These are phyloP conservation scores for Lachnellula subtilissima DNA, from an alignment of 2,329 filamentous ascomycete species.

Conservation along the genomic window DNA sequence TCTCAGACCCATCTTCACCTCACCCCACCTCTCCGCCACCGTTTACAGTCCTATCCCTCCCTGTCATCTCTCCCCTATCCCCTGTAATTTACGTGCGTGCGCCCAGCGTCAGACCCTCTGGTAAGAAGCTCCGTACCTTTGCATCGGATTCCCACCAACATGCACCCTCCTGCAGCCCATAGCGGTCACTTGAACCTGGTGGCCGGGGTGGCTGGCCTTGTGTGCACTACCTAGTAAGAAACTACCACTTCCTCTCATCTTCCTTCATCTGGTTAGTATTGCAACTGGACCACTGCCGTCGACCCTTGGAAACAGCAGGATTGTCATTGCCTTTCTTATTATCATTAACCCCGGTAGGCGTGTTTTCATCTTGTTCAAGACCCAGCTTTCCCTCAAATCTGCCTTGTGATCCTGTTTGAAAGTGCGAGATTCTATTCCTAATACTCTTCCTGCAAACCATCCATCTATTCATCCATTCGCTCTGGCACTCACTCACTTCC, in stretches of 20 bases:
- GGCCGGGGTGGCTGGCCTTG: not conserved
- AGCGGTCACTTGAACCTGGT: constrained; percentile 2
- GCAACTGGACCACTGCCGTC: not conserved
- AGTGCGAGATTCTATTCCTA: not conserved
- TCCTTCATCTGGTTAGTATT: not conserved
- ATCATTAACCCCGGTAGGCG: not conserved
- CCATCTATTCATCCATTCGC: not conserved
- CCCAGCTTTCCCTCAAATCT: not conserved
- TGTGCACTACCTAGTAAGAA: not conserved
- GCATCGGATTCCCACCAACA: not conserved
- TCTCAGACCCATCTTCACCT: not conserved
- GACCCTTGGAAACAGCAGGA: not conserved
- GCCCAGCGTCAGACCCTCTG: not conserved
- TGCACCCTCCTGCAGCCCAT: not conserved
- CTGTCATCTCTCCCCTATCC: not conserved
- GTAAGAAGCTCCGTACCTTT: not conserved
- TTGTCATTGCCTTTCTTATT: not conserved
- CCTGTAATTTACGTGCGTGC: not conserved
- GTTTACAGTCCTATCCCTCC: not conserved
- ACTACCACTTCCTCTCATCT: not conserved
- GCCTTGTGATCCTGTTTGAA: not conserved
- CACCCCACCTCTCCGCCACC: not conserved
- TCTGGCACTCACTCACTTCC: not conserved
- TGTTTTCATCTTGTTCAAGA: not conserved
- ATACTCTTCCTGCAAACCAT: not conserved